Conservation (phyloP, 2,329 filamentous ascomycete species). For the Exophiala sideris region DNA sequence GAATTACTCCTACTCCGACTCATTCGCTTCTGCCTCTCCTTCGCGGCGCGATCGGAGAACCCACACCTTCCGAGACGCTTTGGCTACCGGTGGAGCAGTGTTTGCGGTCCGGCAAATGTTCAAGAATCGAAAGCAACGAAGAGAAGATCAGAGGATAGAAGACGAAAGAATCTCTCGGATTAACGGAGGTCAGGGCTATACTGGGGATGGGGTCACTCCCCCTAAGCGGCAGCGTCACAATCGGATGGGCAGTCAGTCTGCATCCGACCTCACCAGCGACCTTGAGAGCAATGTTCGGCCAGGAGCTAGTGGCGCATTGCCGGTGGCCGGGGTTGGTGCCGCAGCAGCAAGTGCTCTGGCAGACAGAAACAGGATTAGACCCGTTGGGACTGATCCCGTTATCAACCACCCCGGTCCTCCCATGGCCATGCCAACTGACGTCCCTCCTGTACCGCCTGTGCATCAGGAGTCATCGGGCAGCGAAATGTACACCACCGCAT, state of each 20-base stretch:
- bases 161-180: slow-evolving; percentile 52
- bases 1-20: slow-evolving; percentile 39
- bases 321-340: slow-evolving; percentile 20
- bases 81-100: slow-evolving; percentile 66
- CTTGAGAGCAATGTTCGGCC: slow-evolving; percentile 16
- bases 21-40: slow-evolving; percentile 36
- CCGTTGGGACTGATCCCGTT: slow-evolving; percentile 34
- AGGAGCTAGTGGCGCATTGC: slow-evolving; percentile 19
- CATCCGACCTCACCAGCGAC: slow-evolving; percentile 26
- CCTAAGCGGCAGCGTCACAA: slow-evolving; percentile 24
- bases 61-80: slow-evolving; percentile 56
- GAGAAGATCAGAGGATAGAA: slow-evolving; percentile 55
- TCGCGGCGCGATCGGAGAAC: slow-evolving; percentile 39
- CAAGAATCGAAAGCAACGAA: slow-evolving; percentile 54
- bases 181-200: slow-evolving; percentile 62
- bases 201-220: slow-evolving; percentile 61
- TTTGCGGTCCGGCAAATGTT: slow-evolving; percentile 57
- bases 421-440: slow-evolving; percentile 32
- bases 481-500: slow-evolving; percentile 31
- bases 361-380: slow-evolving; percentile 27
- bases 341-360: slow-evolving; percentile 28
- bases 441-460: slow-evolving; percentile 41
- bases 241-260: slow-evolving; percentile 26
- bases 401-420: slow-evolving; percentile 28
- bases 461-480: slow-evolving; percentile 40